Conservation (phyloP, 345 rosid genomes). For the Physaria fendleri region DNA sequence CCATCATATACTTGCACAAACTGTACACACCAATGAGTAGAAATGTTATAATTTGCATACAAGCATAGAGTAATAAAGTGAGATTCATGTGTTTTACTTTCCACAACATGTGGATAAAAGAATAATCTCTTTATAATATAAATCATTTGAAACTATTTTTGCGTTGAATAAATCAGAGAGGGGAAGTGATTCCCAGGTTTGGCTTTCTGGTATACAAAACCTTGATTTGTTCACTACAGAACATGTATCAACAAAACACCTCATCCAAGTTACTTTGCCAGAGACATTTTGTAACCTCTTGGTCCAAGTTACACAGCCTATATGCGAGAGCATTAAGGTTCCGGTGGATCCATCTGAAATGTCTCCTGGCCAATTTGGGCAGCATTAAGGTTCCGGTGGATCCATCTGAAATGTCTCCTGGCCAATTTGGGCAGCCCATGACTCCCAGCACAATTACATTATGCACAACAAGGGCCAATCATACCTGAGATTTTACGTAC, state of each 20-base stretch:
- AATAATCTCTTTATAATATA: slow-evolving; percentile 41
- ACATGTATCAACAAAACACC: slow-evolving; percentile 60
- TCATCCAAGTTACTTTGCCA: slow-evolving; percentile 47
- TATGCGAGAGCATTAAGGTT: slow-evolving; percentile 62
- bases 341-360: slow-evolving; percentile 34
- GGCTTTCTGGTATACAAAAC: slow-evolving; percentile 73
- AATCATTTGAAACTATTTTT: slow-evolving; percentile 33
- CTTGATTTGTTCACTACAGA: slow-evolving; percentile 43
- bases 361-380: slow-evolving; percentile 56
- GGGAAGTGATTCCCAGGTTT: slow-evolving; percentile 71
- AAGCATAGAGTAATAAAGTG: not conserved
- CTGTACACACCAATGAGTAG: slow-evolving; percentile 9
- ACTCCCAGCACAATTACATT: slow-evolving; percentile 70
- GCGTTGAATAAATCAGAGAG: slow-evolving; percentile 44
- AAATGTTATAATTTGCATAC: not conserved
- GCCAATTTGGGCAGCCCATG: slow-evolving; percentile 95
- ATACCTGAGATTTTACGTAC: no score
- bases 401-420: no score
- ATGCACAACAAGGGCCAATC: no score
- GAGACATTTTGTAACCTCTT: slow-evolving; percentile 35
- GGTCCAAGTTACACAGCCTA: slow-evolving; percentile 80
- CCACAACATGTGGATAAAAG: slow-evolving; percentile 65
- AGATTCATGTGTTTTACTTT: no score
- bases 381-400: no score
- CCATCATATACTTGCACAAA: no score